A percentile compares a stretch with the other conserved stretches of the same genome.
Conservation (phyloP, 176 grass and related monocot genomes). For the Bonia amplexicaulis region DNA sequence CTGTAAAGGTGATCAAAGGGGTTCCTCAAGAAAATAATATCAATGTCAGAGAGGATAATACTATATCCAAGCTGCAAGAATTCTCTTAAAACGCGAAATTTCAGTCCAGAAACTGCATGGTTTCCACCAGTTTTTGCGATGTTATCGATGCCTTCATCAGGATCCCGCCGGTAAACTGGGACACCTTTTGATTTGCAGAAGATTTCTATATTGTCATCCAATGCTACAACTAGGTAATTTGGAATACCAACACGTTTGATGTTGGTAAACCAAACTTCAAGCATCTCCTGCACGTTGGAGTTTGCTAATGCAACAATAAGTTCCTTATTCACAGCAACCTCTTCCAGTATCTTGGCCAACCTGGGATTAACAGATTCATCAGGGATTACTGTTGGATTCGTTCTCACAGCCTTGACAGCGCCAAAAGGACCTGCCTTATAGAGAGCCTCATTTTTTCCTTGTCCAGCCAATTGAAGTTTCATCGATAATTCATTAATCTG, state of each 20-base stretch:
- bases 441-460: conserved; percentile 42
- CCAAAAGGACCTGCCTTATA: conserved; percentile 55
- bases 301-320: conserved; percentile 73
- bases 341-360: conserved; percentile 53
- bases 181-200: conserved; percentile 54
- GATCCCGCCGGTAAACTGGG: conserved; percentile 55
- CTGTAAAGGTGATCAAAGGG: conserved; percentile 69
- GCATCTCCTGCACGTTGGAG: conserved; percentile 60
- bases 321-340: conserved; percentile 55
- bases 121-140: conserved; percentile 57
- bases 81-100: conserved; percentile 65
- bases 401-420: conserved; percentile 61
- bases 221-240: conserved; percentile 70
- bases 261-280: conserved; percentile 62
- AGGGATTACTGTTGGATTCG: conserved; percentile 48
- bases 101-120: conserved; percentile 66
- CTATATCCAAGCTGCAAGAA: conserved; percentile 78
- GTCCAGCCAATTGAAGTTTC: conserved; percentile 53
- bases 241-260: conserved; percentile 60
- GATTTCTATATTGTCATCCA: conserved; percentile 53
- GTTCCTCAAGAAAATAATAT: conserved; percentile 68
- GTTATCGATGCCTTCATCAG: conserved; percentile 56
- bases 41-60: conserved; percentile 65
- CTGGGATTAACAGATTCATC: conserved; percentile 62
- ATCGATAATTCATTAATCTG: conserved; percentile 46